phyloP scores from a whole-genome alignment of 768 basidiomycete species.

The Lyophyllum shimeji region DNA sequence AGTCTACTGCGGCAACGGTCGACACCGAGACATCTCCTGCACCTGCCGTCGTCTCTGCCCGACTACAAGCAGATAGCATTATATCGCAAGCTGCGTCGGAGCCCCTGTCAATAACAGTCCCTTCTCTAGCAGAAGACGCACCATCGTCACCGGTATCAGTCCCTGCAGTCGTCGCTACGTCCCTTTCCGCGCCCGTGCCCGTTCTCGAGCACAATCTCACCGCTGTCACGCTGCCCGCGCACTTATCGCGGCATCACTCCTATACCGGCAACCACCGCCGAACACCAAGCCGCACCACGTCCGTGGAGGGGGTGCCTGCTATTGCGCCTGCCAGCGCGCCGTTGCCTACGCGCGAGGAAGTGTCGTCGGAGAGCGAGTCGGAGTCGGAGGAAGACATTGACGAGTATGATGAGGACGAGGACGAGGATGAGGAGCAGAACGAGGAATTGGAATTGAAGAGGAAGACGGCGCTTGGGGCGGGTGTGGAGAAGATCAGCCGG shows the following conservation, averaged over 20 bases:
- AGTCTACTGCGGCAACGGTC: no score
- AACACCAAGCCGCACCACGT: slow-evolving; percentile 4
- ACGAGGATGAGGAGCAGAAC: slow-evolving; percentile 15
- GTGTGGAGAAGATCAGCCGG: slow-evolving; percentile 24
- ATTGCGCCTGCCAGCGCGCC: background rate
- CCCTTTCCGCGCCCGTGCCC: background rate
- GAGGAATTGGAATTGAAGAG: slow-evolving; percentile 9
- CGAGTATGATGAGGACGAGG: background rate
- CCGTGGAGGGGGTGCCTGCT: background rate
- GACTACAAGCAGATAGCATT: background rate
- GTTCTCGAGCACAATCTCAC: slow-evolving; percentile 17
- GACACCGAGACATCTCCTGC: background rate
- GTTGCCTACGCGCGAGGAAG: background rate
- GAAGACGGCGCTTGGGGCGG: slow-evolving; percentile 17
- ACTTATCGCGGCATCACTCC: slow-evolving; percentile 11
- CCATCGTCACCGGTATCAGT: background rate
- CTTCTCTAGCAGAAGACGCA: background rate
- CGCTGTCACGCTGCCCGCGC: slow-evolving; percentile 14
- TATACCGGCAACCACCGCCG: slow-evolving; percentile 8
- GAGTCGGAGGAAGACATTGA: slow-evolving; percentile 7
- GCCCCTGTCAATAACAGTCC: background rate
- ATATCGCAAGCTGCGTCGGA: background rate
- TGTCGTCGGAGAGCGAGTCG: slow-evolving; percentile 8
- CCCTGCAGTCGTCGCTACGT: background rate
- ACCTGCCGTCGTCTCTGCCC: background rate